These are phyloP conservation scores for Truncatella angustata DNA, from an alignment of 2,329 filamentous ascomycete genomes.

Conservation along the genomic window DNA sequence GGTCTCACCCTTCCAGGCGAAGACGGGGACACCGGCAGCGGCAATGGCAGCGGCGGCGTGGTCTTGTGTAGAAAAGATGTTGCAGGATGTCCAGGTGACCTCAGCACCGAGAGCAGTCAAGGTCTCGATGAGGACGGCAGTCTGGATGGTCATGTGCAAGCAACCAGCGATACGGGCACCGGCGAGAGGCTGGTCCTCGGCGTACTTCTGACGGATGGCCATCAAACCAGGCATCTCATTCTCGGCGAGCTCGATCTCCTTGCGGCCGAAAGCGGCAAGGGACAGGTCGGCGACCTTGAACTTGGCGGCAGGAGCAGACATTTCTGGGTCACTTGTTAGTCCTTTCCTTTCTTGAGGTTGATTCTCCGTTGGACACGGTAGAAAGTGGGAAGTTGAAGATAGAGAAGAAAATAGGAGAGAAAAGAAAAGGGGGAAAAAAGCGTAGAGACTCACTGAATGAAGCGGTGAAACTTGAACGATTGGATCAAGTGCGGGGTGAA, in stretches of 20 bases:
- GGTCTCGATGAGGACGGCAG: constrained; percentile 98
- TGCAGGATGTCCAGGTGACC: constrained; percentile 98
- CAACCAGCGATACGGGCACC: constrained; percentile 96
- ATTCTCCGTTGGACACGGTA: too few relatives aligned
- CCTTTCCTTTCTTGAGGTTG: not conserved
- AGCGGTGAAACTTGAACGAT: constrained; percentile 12
- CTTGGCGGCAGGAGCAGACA: constrained; percentile 81
- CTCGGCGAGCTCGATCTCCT: constrained; percentile 98
- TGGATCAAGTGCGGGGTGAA: constrained; percentile 14
- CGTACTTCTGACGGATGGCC: constrained; percentile 90
- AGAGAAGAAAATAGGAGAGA: too few relatives aligned
- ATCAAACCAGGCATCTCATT: constrained; percentile 98
- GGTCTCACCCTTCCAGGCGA: constrained; percentile 82
- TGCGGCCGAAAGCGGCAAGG: constrained; percentile 96
- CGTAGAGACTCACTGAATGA: not conserved
- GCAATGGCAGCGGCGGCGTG: constrained; percentile 98
- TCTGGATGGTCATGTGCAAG: constrained; percentile 99
- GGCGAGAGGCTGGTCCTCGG: constrained; percentile 85
- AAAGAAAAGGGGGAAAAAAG: too few relatives aligned
- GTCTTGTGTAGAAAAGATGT: constrained; percentile 99
- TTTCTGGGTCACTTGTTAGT: constrained; percentile 25
- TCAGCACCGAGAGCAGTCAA: constrained; percentile 91
- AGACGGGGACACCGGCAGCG: constrained; percentile 85
- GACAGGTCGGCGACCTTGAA: constrained; percentile 99
- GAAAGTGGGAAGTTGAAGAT: too few relatives aligned